Evolutionary conservation across 1,284 basidiomycete genomes (phyloP).

Genomic region (Pseudozyma pruni): DNA sequence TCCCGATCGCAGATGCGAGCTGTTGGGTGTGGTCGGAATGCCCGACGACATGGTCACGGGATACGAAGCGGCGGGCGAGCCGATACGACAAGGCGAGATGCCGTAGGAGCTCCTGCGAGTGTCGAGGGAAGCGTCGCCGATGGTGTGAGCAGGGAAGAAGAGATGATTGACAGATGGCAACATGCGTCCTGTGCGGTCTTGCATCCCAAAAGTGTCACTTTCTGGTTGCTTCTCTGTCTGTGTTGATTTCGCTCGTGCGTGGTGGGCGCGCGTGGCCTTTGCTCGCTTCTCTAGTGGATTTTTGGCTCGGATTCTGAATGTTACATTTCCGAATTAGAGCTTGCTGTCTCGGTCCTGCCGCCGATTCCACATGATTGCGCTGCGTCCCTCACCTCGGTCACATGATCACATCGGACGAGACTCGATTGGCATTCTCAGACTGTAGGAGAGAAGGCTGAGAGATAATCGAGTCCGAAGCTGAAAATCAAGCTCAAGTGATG

Average conservation of each 20-base stretch:
- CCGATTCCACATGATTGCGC: too few relatives aligned
- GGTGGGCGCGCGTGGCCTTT: neutral
- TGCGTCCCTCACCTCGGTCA: too few relatives aligned
- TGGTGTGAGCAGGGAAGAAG: conserved; percentile 1
- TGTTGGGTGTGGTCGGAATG: conserved; percentile 47
- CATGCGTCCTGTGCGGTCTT: neutral
- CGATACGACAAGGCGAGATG: neutral
- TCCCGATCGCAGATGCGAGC: conserved; percentile 39
- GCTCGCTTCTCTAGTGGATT: too few relatives aligned
- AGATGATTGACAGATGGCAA: neutral
- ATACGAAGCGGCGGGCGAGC: neutral
- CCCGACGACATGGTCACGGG: conserved; percentile 33
- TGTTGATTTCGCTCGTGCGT: conserved; percentile 6
- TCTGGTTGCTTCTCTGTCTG: neutral
- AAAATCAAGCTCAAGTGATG: too few relatives aligned
- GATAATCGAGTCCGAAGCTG: too few relatives aligned
- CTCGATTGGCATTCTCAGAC: too few relatives aligned
- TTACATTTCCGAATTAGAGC: neutral
- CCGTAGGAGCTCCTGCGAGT: too few relatives aligned
- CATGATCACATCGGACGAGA: too few relatives aligned
- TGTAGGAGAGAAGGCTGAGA: too few relatives aligned
- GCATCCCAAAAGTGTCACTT: neutral
- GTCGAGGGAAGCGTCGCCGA: neutral
- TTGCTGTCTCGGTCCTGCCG: too few relatives aligned
- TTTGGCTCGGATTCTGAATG: neutral